Evolutionary conservation across 768 basidiomycete genomes (phyloP).

Genomic region (Ramaria rubella): DNA sequence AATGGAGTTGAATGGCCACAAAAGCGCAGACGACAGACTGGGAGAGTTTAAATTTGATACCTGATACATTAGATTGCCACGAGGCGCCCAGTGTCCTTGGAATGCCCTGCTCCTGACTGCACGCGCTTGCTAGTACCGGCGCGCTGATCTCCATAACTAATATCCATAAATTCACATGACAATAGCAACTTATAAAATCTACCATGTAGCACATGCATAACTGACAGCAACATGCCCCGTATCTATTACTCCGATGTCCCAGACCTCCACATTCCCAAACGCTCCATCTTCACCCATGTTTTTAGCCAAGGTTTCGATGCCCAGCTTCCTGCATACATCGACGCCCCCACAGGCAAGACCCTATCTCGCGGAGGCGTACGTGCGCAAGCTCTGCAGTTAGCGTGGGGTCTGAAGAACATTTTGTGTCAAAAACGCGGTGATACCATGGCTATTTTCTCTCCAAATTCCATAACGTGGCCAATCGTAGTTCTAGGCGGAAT

Average conservation of each 20-base stretch:
- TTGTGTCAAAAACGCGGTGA: slow-evolving; percentile 39
- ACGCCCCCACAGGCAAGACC: slow-evolving; percentile 50
- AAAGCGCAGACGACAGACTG: no score
- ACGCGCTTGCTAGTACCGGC: no score
- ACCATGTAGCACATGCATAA: no score
- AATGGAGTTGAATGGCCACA: no score
- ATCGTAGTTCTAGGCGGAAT: slow-evolving; percentile 40
- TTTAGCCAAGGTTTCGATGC: slow-evolving; percentile 25
- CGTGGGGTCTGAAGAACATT: slow-evolving; percentile 43
- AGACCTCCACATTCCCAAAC: slow-evolving; percentile 30
- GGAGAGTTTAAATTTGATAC: no score
- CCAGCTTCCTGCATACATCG: slow-evolving; percentile 53
- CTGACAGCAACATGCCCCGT: neutral
- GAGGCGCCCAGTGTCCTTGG: no score
- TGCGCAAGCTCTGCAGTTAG: slow-evolving; percentile 49
- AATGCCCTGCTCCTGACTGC: no score
- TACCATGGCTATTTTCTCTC: slow-evolving; percentile 59
- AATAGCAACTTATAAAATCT: no score
- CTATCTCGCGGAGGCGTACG: slow-evolving; percentile 52
- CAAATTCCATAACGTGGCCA: slow-evolving; percentile 57
- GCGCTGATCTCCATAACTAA: no score
- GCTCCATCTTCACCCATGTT: slow-evolving; percentile 46
- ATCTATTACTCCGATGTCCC: slow-evolving; percentile 43
- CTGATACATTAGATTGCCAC: no score
- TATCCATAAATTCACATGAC: no score